These are phyloP conservation scores for Areca catechu DNA, from an alignment of 176 grass and related monocot genomes.

Conservation along the genomic window DNA sequence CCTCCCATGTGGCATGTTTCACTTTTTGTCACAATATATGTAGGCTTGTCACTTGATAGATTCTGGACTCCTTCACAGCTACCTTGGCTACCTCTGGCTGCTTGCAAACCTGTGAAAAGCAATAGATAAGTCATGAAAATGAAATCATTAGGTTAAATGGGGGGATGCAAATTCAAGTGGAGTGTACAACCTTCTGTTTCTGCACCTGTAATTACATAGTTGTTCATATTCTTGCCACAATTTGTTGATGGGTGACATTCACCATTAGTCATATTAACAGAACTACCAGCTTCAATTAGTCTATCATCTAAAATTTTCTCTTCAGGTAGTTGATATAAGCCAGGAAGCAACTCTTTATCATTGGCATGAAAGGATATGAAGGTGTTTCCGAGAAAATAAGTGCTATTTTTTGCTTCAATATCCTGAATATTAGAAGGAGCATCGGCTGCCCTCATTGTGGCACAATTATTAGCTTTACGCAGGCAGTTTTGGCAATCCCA, in stretches of 20 bases:
- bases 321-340: constrained; percentile 25
- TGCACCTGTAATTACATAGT: constrained; percentile 14
- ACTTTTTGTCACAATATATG: constrained; percentile 6
- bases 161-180: too few species aligned
- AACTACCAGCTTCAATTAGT: constrained; percentile 10
- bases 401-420: constrained; percentile 29
- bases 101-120: too few species aligned
- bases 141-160: too few species aligned
- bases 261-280: constrained; percentile 29
- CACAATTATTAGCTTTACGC: constrained; percentile 18
- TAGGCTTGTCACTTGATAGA: constrained; percentile 16
- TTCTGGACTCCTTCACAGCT: constrained; percentile 8
- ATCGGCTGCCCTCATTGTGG: constrained; percentile 12
- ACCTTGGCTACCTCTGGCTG: neutral
- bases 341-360: constrained; percentile 22
- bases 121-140: too few species aligned
- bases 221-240: constrained; percentile 10
- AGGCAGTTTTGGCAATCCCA: constrained; percentile 68
- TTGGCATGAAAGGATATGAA: constrained; percentile 20
- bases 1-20: constrained; percentile 15
- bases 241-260: constrained; percentile 1
- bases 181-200: constrained; percentile 12
- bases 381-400: constrained; percentile 42
- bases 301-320: constrained; percentile 16
- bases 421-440: constrained; percentile 17